Evolutionary conservation across 2,329 filamentous ascomycete species (phyloP), one percentile per base, ranked within the genome.

Genomic region (Microsporum canis): DNA sequence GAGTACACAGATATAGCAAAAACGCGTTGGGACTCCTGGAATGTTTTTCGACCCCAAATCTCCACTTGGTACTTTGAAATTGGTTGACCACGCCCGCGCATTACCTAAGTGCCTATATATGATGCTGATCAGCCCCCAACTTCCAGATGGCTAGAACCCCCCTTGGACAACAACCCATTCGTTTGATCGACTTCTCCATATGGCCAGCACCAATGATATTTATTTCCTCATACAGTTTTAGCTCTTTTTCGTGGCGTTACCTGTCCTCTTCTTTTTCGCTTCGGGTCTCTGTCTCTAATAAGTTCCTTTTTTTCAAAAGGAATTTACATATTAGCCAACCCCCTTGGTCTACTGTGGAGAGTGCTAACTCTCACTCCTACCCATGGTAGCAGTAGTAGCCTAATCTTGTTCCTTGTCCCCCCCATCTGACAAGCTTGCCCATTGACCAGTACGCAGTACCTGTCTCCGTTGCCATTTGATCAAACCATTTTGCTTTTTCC

Each of bases 101-200:
- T 53, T 53, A 53, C 49, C 49, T 53, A 53, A 53, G 27, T 53
- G 49, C 49, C 49, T 47, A 53, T 53, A 53, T 53, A 33, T 53
- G 49, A 53, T 17, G 49, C 29, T 53, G 49, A 53, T 53, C 49
- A 53, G 49, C 57, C 57, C 17, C 45, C 58, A 33, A 39, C 45
- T 33, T 45, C 49, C 47, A 39, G 45, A 51, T 60, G 58, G 58
- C 58, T 60, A 60, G 58, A 60, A 59, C 45, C 58, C 58, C 36
- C 57, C 57, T 59, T 45, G 57, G 29, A 59, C 41, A 41, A 14
- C 41, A 34, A 1, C 17, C 39, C 29, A 47, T 59, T 45, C 41
- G 57, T 59, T 59, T 59, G 57, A 59, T 59, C 57, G 57, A 34
- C 57, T 59, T 17, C 57, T 59, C 57, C 57, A 59, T 59, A 45